Evolutionary conservation across 257 asterid genomes (phyloP), one percentile per base, ranked within the genome.

Genomic region (Datura wrightii): DNA sequence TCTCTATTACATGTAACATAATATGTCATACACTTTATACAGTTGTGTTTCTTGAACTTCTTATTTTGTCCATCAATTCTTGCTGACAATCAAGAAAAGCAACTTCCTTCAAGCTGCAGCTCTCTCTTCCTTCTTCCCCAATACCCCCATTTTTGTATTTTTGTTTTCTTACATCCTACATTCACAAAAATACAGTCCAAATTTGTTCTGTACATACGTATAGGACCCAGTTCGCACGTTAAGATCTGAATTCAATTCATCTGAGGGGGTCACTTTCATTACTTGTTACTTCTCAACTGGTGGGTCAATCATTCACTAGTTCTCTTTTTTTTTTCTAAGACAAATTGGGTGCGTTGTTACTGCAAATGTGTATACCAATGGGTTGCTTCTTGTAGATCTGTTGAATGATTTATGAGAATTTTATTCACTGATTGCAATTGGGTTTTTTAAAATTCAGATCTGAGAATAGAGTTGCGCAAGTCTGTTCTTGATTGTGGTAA

Each of bases 371-470:
- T 15, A 18, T 53, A 10, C n/a, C 7, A 36, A 65, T 36, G 18
- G 46, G 14, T 56, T 62, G 66, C 16, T 16, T 44, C 31, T 39
- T 48, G 19, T 82, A 65, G 60, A 82, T 83, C 79, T 69, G 44
- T 67, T 67, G 36, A 24, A 44, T 53, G 69, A 74, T 66, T 71
- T 24, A 19, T 53, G 36, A 41, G 50, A 18, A 42, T 89, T 86
- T 83, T 31, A 55, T 85, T 72, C 58, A 85, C 80, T 87, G 76
- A 78, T 15, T 83, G 85, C 82, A 91, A 89, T 89, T 84, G 85
- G 48, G 84, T 54, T 19, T 82, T 76, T 78, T 15, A 8, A 18
- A 2, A 31, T 84, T 86, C 86, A 86, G 94, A 92, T 92, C 91
- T 87, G 90, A 59, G 82, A 84, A 65, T 85, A 56, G 66, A 84